phyloP scores from a whole-genome alignment of 2,329 filamentous ascomycete species.

The Helotiales sp. region DNA sequence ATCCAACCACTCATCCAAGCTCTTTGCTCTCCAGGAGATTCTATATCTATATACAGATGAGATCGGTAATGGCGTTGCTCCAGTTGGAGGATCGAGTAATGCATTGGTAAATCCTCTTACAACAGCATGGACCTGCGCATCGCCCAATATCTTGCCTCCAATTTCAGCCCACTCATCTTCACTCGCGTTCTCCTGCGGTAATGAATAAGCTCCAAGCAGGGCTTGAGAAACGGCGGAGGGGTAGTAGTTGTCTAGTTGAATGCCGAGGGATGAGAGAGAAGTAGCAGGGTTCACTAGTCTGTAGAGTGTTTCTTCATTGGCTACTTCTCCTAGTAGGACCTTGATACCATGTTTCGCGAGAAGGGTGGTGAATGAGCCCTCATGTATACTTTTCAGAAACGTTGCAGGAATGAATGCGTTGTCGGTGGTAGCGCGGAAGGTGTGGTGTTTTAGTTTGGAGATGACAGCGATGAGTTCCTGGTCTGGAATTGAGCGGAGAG shows the following conservation, averaged over 20 bases:
- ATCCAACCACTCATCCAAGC: not conserved
- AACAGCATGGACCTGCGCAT: not conserved
- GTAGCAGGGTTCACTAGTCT: not conserved
- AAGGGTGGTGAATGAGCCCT: not conserved
- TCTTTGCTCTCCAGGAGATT: not conserved
- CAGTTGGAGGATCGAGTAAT: not conserved
- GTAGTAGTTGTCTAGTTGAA: not conserved
- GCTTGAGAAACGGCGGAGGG: not conserved
- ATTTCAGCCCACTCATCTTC: not conserved
- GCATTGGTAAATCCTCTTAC: not conserved
- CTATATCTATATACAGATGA: not conserved
- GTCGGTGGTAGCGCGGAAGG: not conserved
- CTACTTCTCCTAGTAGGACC: not conserved
- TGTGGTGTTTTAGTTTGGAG: not conserved
- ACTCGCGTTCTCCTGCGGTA: not conserved
- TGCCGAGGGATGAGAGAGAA: not conserved
- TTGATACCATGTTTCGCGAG: not conserved
- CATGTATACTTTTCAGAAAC: not conserved
- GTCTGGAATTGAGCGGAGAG: not conserved
- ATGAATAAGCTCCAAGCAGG: not conserved
- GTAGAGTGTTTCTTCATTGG: not conserved
- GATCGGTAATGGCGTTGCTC: not conserved
- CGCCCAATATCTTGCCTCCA: not conserved
- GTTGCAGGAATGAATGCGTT: not conserved
- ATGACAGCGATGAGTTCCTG: not conserved